A percentile compares a stretch with the other conserved stretches of the same genome.
phyloP scores from a whole-genome alignment of 164 flowering plant species.

The Vitis cinerea region DNA sequence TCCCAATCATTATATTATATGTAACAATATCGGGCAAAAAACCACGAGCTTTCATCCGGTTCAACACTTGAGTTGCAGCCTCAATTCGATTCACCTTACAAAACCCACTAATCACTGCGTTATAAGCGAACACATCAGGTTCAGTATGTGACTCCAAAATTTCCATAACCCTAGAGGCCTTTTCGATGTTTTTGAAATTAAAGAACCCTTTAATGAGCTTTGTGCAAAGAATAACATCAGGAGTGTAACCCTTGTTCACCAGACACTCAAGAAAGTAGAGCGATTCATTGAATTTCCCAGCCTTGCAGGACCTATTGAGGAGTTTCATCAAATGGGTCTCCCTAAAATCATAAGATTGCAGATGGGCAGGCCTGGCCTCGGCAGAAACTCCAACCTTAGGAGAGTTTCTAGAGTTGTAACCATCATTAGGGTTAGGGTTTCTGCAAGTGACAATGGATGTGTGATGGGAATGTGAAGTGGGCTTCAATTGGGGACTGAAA shows the following conservation, averaged over 20 bases:
- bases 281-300: conserved; percentile 60
- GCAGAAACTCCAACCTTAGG: conserved; percentile 25
- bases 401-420: conserved; percentile 13
- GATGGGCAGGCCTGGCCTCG: conserved; percentile 37
- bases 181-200: conserved; percentile 39
- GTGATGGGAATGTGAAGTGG: conserved; percentile 25
- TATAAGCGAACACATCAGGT: conserved; percentile 71
- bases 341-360: conserved; percentile 35
- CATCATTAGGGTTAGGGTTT: conserved; percentile 17
- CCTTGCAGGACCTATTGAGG: conserved; percentile 62
- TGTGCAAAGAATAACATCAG: conserved; percentile 81
- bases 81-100: conserved; percentile 61
- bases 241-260: conserved; percentile 59
- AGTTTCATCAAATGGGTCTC: conserved; percentile 60
- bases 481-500: conserved; percentile 21
- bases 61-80: conserved; percentile 42
- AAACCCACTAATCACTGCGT: conserved; percentile 70
- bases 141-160: conserved; percentile 61
- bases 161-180: conserved; percentile 64
- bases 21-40: conserved; percentile 73
- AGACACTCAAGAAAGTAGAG: conserved; percentile 60
- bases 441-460: conserved; percentile 19
- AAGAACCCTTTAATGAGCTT: conserved; percentile 73
- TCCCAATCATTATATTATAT: conserved; percentile 76
- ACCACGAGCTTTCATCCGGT: conserved; percentile 51